phyloP scores from a whole-genome alignment of 2,329 filamentous ascomycete genomes.

The Lecanosticta acicola region DNA sequence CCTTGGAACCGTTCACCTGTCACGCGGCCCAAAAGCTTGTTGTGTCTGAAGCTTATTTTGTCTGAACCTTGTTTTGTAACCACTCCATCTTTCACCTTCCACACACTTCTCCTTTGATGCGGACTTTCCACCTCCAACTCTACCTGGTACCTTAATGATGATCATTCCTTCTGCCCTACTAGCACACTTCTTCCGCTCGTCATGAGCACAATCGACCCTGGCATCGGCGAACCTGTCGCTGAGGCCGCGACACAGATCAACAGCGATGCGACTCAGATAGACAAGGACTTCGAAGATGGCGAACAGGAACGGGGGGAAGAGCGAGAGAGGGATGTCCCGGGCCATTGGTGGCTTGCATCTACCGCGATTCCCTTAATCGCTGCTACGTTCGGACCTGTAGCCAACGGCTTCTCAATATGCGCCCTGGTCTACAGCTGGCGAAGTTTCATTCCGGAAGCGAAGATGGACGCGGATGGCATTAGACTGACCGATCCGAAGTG shows the following conservation, averaged over 20 bases:
- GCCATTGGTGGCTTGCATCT: constrained; percentile 56
- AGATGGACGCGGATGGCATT: constrained; percentile 33
- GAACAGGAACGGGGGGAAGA: constrained; percentile 37
- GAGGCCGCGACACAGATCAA: constrained; percentile 43
- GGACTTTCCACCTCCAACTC: neutral
- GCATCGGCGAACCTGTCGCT: constrained; percentile 46
- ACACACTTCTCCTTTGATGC: neutral
- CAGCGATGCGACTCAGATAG: constrained; percentile 31
- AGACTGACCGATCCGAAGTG: constrained; percentile 51
- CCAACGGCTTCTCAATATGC: constrained; percentile 37
- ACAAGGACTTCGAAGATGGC: constrained; percentile 34
- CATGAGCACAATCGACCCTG: constrained; percentile 43
- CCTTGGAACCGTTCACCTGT: neutral
- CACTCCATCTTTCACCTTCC: no score
- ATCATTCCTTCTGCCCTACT: neutral
- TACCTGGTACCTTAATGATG: neutral
- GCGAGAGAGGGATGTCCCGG: constrained; percentile 39
- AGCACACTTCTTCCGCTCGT: constrained; percentile 3
- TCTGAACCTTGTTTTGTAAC: no score
- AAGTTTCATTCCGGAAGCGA: constrained; percentile 25
- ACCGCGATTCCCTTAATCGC: constrained; percentile 55
- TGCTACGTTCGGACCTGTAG: constrained; percentile 38
- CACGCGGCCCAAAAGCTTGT: neutral
- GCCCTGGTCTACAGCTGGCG: constrained; percentile 54
- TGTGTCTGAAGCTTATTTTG: no score